Base-by-base conservation (phyloP, 441 rosid species). In the Corymbia citriodora region DNA sequence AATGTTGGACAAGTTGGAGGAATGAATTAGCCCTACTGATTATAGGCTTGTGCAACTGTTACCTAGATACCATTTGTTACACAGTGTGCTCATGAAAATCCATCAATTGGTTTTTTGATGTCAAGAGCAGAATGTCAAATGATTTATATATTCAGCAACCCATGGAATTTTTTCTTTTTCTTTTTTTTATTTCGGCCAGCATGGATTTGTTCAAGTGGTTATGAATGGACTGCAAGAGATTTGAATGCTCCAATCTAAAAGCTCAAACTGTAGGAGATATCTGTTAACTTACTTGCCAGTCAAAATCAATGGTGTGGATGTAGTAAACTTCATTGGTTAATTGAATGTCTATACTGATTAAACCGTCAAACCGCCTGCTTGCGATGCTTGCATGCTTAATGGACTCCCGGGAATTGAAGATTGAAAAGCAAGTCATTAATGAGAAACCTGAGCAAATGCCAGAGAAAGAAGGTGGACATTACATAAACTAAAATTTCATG, bases 281-380 rank as follows among this genome's bases (percentile, higher is more conserved):
- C 45, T 57, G 53, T 90, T 57, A 31, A 89, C 96, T 93, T 87
- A 94, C 98, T 96, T 96, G 99, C 79, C 99, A 94, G 91, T 97
- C 98, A 89, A 97, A 96, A 91, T 96, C 97, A 90, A 95, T 89
- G 59, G 90, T 88, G 83, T 86, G 94, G 92, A 96, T 88, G 31
- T 96, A 95, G 93, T 95, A 96, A 49, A 97, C 96, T 93, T 97
- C 95, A 12, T 93, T 96, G 18, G 95, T 96, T 88, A 97, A 87
- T 55, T 93, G 87, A 88, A 89, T 83, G 89, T 97, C 95, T 90
- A 93, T 95, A 55, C 91, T 94, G 87, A 94, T 91, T 88, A 96
- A 92, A 48, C 98, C 98, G 93, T 96, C 95, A 89, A 94, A 93
- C 98, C 99, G 97, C 93, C 97, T 96, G 82, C 93, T 92, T 88